phyloP scores from a whole-genome alignment of 192 early-diverging fungal genomes.

The Allomyces arbusculus region DNA sequence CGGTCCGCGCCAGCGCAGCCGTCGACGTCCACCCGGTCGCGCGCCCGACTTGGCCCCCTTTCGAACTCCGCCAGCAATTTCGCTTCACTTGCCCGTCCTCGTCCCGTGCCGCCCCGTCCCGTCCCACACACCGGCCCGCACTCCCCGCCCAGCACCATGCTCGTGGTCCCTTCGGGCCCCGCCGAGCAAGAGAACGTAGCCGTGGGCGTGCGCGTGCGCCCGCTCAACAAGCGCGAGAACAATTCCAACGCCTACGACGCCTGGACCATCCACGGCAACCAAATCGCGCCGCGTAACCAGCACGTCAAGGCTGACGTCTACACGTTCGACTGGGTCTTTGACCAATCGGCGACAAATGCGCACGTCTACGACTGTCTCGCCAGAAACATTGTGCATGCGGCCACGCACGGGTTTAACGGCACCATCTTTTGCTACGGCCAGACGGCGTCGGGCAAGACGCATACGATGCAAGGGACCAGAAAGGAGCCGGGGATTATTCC shows the following conservation, averaged over 20 bases:
- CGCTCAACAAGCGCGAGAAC: neutral
- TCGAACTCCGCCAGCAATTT: too few relatives aligned
- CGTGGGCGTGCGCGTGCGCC: neutral
- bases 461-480: slow-evolving; percentile 17
- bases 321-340: neutral
- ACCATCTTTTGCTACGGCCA: slow-evolving; percentile 26
- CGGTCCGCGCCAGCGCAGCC: too few relatives aligned
- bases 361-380: neutral
- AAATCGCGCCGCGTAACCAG: too few relatives aligned
- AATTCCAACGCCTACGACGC: neutral
- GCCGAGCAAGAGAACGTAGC: neutral
- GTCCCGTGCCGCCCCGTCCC: too few relatives aligned
- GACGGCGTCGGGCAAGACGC: slow-evolving; percentile 23
- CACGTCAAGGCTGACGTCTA: too few relatives aligned
- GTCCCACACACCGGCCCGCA: too few relatives aligned
- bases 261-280: neutral
- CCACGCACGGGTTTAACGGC: slow-evolving; percentile 11
- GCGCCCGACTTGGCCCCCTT: too few relatives aligned
- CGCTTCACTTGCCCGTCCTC: too few relatives aligned
- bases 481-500: slow-evolving; percentile 3
- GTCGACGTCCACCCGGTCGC: too few relatives aligned
- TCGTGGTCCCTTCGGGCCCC: too few relatives aligned
- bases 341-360: neutral
- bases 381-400: neutral
- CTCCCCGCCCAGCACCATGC: too few relatives aligned